Evolutionary conservation across 805 yeast species (phyloP).

Genomic region (Candida fluviatilis): DNA sequence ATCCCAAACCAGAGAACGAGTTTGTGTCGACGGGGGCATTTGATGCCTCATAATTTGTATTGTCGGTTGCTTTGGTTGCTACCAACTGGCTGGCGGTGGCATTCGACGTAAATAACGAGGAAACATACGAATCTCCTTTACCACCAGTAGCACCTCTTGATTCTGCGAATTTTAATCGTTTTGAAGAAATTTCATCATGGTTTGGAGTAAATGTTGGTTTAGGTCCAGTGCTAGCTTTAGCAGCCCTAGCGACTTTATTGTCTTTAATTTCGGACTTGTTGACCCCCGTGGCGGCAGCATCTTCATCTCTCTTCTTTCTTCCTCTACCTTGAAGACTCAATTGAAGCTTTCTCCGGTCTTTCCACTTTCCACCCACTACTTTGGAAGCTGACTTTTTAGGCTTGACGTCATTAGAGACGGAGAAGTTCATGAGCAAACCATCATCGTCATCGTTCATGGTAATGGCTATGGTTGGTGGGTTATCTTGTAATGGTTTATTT

Average conservation of each 20-base stretch:
- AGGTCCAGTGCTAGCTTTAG: constrained; percentile 3
- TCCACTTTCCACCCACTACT: constrained; percentile 77
- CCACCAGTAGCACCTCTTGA: constrained; percentile 52
- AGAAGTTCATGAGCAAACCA: constrained; percentile 73
- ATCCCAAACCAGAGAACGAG: constrained; percentile 68
- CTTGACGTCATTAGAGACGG: constrained; percentile 32
- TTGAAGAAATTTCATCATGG: constrained; percentile 16
- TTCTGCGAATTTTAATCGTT: constrained; percentile 41
- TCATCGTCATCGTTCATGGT: constrained; percentile 45
- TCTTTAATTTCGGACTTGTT: constrained; percentile 22
- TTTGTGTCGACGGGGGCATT: constrained; percentile 84
- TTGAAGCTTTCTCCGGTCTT: constrained; percentile 65
- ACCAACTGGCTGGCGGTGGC: constrained; percentile 50
- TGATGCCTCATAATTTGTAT: constrained; percentile 49
- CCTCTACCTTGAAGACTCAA: constrained; percentile 46
- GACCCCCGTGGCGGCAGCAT: constrained; percentile 24
- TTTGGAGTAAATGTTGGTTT: constrained; percentile 4
- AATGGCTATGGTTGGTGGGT: no score
- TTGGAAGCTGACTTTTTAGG: constrained; percentile 25
- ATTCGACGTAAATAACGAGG: constrained; percentile 68
- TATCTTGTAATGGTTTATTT: no score
- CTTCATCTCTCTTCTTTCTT: constrained; percentile 15
- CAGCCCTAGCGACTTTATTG: constrained; percentile 3
- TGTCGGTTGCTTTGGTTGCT: constrained; percentile 41
- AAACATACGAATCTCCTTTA: constrained; percentile 62